Conservation (phyloP, 2,329 filamentous ascomycete species). For the Akanthomyces lecanii region DNA sequence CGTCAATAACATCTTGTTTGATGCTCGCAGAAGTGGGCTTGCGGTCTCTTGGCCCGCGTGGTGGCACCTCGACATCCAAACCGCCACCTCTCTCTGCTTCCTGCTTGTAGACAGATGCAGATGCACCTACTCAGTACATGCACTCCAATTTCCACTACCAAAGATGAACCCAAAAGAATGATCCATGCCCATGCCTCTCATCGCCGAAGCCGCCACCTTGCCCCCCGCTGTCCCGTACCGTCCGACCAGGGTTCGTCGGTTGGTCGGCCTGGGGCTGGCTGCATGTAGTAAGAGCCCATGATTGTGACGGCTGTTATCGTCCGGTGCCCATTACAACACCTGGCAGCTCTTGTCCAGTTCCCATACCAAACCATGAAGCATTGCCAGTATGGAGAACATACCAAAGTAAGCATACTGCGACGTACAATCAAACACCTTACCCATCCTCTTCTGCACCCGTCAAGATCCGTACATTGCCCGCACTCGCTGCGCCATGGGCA, state of each 20-base stretch:
- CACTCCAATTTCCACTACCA: neutral
- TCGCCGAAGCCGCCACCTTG: neutral
- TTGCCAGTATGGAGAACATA: too few species aligned
- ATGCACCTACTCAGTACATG: neutral
- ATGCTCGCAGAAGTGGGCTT: neutral
- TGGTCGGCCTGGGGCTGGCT: neutral
- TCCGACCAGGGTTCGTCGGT: neutral
- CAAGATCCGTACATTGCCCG: neutral
- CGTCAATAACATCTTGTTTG: neutral
- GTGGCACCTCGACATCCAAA: neutral
- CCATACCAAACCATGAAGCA: neutral
- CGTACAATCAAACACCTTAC: neutral
- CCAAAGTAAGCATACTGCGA: neutral
- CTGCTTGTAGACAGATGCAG: neutral
- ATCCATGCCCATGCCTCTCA: neutral
- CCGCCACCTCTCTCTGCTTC: neutral
- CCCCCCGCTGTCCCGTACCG: neutral
- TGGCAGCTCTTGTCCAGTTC: neutral
- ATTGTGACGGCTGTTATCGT: slow-evolving; percentile 5
- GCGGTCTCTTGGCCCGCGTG: neutral
- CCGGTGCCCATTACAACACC: neutral
- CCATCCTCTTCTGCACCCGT: neutral
- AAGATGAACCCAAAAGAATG: neutral
- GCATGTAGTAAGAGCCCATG: neutral
- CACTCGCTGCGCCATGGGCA: neutral